These are phyloP conservation scores for Annulohypoxylon moriforme DNA, from an alignment of 495 filamentous ascomycete species.

Conservation along the genomic window DNA sequence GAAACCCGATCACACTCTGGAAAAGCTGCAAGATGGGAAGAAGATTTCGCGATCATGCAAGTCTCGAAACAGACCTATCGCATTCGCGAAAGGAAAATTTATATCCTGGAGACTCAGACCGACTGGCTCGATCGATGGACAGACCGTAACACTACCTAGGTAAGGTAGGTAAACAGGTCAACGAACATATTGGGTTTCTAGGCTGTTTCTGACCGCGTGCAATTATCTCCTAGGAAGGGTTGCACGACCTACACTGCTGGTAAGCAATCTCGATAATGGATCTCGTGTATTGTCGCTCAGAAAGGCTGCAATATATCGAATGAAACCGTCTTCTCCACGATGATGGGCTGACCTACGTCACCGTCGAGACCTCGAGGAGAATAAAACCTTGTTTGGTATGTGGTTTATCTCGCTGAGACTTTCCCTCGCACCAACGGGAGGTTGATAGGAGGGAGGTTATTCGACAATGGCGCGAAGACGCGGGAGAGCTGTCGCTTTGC, in stretches of 20 bases:
- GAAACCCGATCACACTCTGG: constrained; percentile 14
- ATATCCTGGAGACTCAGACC: neutral
- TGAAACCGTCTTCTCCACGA: neutral
- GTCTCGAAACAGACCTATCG: neutral
- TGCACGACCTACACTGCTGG: neutral
- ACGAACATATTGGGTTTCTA: neutral
- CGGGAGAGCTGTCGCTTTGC: neutral
- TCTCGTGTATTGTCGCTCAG: constrained; percentile 6
- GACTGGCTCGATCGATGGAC: constrained; percentile 2
- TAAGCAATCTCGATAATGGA: constrained; percentile 1
- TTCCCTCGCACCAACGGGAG: neutral
- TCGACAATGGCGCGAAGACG: constrained; percentile 5
- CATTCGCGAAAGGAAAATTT: neutral
- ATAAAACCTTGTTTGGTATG: neutral
- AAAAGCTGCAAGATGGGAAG: constrained; percentile 8
- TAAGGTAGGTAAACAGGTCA: neutral
- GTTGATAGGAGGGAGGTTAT: neutral
- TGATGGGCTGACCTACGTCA: constrained; percentile 14
- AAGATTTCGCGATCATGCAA: constrained; percentile 7
- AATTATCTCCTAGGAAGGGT: neutral
- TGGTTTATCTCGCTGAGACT: neutral
- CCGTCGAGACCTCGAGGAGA: neutral
- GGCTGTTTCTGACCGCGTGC: neutral
- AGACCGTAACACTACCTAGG: constrained; percentile 7
- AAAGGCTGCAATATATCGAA: constrained; percentile 12